Percentiles rank a stretch among this genome's conserved stretches.
phyloP scores from a whole-genome alignment of 225 moss, liverwort and hornwort genomes.

The Rhytidiadelphus loreus region DNA sequence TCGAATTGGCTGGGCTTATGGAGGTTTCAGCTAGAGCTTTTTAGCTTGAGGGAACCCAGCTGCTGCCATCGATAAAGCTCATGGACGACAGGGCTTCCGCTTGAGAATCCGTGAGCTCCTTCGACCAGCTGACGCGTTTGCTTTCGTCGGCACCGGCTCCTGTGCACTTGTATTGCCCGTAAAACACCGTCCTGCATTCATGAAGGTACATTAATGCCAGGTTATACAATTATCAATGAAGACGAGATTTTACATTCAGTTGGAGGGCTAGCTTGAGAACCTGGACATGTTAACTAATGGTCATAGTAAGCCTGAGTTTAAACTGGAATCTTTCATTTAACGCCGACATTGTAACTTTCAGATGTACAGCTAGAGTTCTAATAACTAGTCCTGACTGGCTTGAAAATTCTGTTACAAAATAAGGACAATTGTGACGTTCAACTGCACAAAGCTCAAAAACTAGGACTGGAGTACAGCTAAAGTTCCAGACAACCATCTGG shows the following conservation, averaged over 20 bases:
- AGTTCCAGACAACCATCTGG: neutral
- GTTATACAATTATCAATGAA: neutral
- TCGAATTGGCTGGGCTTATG: neutral
- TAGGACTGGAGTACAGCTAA: neutral
- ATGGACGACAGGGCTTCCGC: slow-evolving; percentile 23
- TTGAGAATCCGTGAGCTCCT: slow-evolving; percentile 27
- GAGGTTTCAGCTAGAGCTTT: neutral
- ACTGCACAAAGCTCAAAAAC: neutral
- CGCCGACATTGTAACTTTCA: neutral
- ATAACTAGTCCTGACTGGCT: neutral
- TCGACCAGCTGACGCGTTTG: slow-evolving; percentile 33
- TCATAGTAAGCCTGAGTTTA: neutral
- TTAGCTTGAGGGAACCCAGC: slow-evolving; percentile 14
- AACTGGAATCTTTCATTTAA: neutral
- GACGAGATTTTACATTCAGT: no score
- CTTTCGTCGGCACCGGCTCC: slow-evolving; percentile 25
- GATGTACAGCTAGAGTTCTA: neutral
- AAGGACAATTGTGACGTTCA: neutral
- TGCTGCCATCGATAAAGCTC: slow-evolving; percentile 26
- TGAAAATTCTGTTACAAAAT: neutral
- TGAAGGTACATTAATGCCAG: neutral
- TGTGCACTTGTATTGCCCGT: slow-evolving; percentile 41
- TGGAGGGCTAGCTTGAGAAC: neutral
- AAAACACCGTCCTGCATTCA: slow-evolving; percentile 41
- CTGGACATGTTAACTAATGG: neutral